phyloP scores from a whole-genome alignment of 2,329 filamentous ascomycete genomes.

The Boeremia exigua region DNA sequence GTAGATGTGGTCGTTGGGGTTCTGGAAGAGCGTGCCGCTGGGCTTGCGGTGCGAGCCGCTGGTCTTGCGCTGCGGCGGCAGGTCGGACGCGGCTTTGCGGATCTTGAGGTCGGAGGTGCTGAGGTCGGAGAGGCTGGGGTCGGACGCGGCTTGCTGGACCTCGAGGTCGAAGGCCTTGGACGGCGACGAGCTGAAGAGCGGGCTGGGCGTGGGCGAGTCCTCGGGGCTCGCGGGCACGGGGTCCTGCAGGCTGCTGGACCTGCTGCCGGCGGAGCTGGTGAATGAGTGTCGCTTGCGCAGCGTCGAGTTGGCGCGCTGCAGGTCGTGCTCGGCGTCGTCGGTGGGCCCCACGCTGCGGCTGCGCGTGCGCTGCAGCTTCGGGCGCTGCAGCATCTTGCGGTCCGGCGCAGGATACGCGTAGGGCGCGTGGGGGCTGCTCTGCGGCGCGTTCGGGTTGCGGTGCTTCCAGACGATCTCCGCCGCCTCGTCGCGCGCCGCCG shows the following conservation, averaged over 20 bases:
- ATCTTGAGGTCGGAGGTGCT: constrained; percentile 22
- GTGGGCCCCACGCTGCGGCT: constrained; percentile 50
- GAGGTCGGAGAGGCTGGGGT: no score
- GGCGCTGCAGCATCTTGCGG: constrained; percentile 57
- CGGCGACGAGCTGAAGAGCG: constrained; percentile 28
- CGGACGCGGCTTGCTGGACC: constrained; percentile 38
- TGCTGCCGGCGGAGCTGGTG: constrained; percentile 41
- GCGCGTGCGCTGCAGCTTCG: constrained; percentile 73
- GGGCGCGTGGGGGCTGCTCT: constrained; percentile 58
- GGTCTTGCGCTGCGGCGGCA: constrained; percentile 57
- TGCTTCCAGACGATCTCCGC: constrained; percentile 81
- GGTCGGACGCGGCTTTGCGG: constrained; percentile 39
- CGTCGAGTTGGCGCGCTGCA: constrained; percentile 43
- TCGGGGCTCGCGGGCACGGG: constrained; percentile 41
- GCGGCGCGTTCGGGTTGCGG: constrained; percentile 70
- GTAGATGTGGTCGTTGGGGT: constrained; percentile 81
- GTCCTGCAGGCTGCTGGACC: constrained; percentile 49
- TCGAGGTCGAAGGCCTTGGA: constrained; percentile 28
- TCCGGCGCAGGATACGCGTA: constrained; percentile 61
- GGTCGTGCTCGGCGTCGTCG: constrained; percentile 38
- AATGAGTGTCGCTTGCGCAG: constrained; percentile 46
- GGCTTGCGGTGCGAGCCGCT: constrained; percentile 73
- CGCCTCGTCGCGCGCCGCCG: constrained; percentile 76
- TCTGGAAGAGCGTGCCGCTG: constrained; percentile 72
- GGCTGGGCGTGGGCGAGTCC: constrained; percentile 28